A percentile compares a stretch with the other conserved stretches of the same genome.
Conservation (phyloP, 805 yeast species). For the Candida glaebosa region DNA sequence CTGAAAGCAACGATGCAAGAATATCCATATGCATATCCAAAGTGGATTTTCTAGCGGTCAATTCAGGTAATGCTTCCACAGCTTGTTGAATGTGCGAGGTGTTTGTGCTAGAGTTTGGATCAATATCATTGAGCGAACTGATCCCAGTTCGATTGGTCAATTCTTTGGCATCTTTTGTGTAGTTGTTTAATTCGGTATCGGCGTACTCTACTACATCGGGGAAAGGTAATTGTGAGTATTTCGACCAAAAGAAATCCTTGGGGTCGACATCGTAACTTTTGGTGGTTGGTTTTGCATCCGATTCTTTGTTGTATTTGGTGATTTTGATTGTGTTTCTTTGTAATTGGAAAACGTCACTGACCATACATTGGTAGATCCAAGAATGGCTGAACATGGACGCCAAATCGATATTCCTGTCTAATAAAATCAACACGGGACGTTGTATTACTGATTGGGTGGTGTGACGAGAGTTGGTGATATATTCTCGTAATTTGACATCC, state of each 20-base stretch:
- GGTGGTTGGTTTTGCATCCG: conserved; percentile 28
- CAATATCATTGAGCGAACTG: conserved; percentile 70
- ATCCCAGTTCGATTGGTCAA: conserved; percentile 75
- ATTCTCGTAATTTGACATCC: conserved; percentile 81
- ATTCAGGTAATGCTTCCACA: conserved; percentile 86
- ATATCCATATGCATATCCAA: conserved; percentile 98
- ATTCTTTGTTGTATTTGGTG: conserved; percentile 26
- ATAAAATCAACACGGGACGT: conserved; percentile 71
- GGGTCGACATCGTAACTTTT: conserved; percentile 87
- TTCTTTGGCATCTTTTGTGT: conserved; percentile 85
- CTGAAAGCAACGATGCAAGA: conserved; percentile 75
- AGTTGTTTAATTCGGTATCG: conserved; percentile 73
- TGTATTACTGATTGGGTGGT: conserved; percentile 34
- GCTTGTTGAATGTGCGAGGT: conserved; percentile 77
- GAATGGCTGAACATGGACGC: conserved; percentile 95
- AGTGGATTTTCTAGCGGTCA: conserved; percentile 80
- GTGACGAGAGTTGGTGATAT: conserved; percentile 63
- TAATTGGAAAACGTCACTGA: conserved; percentile 84
- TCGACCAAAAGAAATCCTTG: conserved; percentile 86
- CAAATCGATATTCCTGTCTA: conserved; percentile 88
- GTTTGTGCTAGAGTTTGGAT: conserved; percentile 49
- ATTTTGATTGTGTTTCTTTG: conserved; percentile 79
- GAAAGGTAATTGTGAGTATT: conserved; percentile 83
- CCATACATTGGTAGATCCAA: conserved; percentile 97
- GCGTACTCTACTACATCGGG: conserved; percentile 99